Evolutionary conservation across 768 basidiomycete species (phyloP).

Genomic region (Hygrophorus pudorinus): DNA sequence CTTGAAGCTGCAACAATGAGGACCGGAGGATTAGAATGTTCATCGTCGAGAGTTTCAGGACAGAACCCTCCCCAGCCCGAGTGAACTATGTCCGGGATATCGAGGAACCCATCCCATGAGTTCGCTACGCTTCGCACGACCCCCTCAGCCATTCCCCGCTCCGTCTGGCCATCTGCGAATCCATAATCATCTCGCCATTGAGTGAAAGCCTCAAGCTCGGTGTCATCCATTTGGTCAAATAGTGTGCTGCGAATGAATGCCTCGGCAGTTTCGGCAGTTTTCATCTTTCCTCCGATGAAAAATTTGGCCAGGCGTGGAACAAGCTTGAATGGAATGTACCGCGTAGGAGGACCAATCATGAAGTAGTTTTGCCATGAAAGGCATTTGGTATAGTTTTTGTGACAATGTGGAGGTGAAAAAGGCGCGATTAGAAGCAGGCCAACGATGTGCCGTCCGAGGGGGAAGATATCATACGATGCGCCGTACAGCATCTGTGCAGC

Average conservation of each 20-base stretch:
- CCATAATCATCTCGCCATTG: conserved; percentile 33
- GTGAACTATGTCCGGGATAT: conserved; percentile 30
- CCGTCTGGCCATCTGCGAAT: conserved; percentile 32
- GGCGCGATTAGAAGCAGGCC: conserved; percentile 40
- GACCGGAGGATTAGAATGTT: conserved; percentile 34
- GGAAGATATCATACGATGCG: conserved; percentile 39
- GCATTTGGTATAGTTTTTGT: conserved; percentile 33
- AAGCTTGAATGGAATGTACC: conserved; percentile 31
- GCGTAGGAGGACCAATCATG: conserved; percentile 32
- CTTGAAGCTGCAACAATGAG: conserved; percentile 32
- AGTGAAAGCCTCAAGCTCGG: conserved; percentile 27
- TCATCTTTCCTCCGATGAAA: conserved; percentile 24
- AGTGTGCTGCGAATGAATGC: conserved; percentile 25
- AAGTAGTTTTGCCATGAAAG: conserved; percentile 41
- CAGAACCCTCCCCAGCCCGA: conserved; percentile 41
- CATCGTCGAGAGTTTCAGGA: conserved; percentile 32
- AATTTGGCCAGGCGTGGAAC: conserved; percentile 22
- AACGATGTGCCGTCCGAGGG: conserved; percentile 33
- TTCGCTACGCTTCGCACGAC: conserved; percentile 36
- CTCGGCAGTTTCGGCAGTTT: conserved; percentile 30
- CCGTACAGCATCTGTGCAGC: conserved; percentile 50
- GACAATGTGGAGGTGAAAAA: conserved; percentile 35
- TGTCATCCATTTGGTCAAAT: conserved; percentile 27
- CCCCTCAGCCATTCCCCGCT: conserved; percentile 30
- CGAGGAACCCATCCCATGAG: conserved; percentile 44